Evolutionary conservation across 1,284 basidiomycete genomes (phyloP).

Genomic region (Puccinia polysora): DNA sequence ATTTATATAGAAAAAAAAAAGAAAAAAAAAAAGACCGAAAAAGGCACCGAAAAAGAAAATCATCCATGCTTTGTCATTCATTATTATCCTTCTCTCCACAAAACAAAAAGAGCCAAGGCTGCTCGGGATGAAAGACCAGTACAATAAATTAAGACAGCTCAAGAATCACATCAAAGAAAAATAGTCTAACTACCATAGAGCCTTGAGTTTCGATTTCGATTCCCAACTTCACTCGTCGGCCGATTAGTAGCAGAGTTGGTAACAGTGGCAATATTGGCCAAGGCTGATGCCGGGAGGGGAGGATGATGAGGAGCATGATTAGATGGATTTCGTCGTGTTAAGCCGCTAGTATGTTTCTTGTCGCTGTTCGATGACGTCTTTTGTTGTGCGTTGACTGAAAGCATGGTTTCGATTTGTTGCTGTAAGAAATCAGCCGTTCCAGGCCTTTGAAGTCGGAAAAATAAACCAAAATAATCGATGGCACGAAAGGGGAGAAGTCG

Average conservation of each 20-base stretch:
- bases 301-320: background rate
- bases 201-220: background rate
- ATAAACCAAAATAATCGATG: background rate
- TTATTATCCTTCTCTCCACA: no score
- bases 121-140: no score
- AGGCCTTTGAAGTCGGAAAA: conserved; percentile 56
- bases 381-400: conserved; percentile 44
- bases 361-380: background rate
- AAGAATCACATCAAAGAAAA: no score
- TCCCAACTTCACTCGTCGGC: background rate
- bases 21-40: background rate
- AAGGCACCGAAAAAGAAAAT: background rate
- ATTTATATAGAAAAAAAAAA: background rate
- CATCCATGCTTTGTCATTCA: background rate
- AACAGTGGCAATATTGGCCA: background rate
- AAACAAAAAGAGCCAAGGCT: no score
- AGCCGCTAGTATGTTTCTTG: background rate
- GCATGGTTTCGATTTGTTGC: conserved; percentile 60
- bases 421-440: conserved; percentile 81
- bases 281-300: background rate
- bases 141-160: no score
- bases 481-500: no score
- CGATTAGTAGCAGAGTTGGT: background rate
- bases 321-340: conserved; percentile 2
- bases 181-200: background rate